phyloP scores from a whole-genome alignment of 495 filamentous ascomycete genomes.

The Podospora pseudocomata region DNA sequence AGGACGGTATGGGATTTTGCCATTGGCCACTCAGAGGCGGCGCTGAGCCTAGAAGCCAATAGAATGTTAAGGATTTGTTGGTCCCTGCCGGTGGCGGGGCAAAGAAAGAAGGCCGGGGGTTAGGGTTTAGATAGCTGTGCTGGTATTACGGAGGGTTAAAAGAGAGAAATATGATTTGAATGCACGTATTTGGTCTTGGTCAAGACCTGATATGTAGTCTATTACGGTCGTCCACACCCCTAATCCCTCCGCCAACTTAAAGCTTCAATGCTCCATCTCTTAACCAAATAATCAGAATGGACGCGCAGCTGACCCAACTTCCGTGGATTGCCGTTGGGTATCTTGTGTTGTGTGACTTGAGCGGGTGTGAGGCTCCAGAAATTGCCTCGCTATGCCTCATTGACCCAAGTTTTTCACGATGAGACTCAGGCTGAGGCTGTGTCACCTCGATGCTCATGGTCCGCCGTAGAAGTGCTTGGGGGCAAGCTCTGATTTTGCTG shows the following conservation, averaged over 20 bases:
- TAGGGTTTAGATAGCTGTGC: slow-evolving; percentile 2
- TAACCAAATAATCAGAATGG: not conserved
- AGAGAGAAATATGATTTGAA: not conserved
- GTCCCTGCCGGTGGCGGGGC: not conserved
- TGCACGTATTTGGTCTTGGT: not conserved
- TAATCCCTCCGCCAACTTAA: not conserved
- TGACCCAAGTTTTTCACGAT: not conserved
- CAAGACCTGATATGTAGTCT: not conserved
- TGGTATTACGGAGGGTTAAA: not conserved
- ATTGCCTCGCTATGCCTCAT: not conserved
- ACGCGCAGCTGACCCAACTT: not conserved
- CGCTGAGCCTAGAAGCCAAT: slow-evolving; percentile 27
- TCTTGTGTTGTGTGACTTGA: not conserved
- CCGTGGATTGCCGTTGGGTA: not conserved
- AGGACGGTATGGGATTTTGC: slow-evolving; percentile 19
- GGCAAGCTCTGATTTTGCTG: not conserved
- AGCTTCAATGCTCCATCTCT: not conserved
- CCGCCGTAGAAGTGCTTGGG: not conserved
- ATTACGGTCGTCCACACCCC: not conserved
- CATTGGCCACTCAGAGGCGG: slow-evolving; percentile 27
- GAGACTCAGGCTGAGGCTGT: not conserved
- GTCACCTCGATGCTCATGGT: not conserved
- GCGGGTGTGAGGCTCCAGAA: not conserved
- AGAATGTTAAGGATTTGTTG: slow-evolving; percentile 15
- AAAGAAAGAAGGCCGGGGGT: slow-evolving; percentile 10